Base-by-base conservation (phyloP, 257 asterid species). In the Petrea volubilis region DNA sequence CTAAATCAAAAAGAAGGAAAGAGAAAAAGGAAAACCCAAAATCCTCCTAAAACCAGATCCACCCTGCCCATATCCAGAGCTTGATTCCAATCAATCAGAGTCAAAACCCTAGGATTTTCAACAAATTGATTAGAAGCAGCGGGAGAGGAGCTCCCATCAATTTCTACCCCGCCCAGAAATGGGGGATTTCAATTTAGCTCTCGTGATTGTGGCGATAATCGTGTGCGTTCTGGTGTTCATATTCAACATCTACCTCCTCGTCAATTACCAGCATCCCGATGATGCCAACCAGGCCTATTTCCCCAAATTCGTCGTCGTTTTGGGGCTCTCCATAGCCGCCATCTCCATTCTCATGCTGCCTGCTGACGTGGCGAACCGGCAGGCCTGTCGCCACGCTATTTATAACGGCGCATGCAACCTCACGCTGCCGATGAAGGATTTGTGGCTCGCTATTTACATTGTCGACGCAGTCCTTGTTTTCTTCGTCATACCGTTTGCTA, bases 131-230 rank as follows among this genome's bases (percentile, higher is more conserved):
- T 75, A 49, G 73, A 64, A 83, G 73, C 43, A 12, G n/a, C 74
- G 82, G 77, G 76, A 57, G 80, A 71, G 78, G 75, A 6, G 29
- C 64, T 65, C 75, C 73, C n/a, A 58, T 60, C 72, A 76, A 73
- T 64, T 72, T 68, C 55, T 53, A 53, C 74, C 78, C 71, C 60
- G 74, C 79, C 81, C 73, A 12, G 61, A 77, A 79, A 92, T 89
- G 97, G 96, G 95, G 76, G 96, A 91, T 89, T 91, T 91, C 95
- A 91, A 89, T 76, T 74, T 91, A 38, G 96, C 96, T 28, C 78
- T 92, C 67, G 84, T 89, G 78, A 83, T 91, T 62, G 93, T 92
- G 15, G 96, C 96, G 33, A 83, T 92, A 17, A 72, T 92, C 53
- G 90, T 92, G 0, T 88, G 91, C 74, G 85, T 89, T 20, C 79